Base-by-base conservation (phyloP, 768 basidiomycete species). In the Tulasnella sp. region DNA sequence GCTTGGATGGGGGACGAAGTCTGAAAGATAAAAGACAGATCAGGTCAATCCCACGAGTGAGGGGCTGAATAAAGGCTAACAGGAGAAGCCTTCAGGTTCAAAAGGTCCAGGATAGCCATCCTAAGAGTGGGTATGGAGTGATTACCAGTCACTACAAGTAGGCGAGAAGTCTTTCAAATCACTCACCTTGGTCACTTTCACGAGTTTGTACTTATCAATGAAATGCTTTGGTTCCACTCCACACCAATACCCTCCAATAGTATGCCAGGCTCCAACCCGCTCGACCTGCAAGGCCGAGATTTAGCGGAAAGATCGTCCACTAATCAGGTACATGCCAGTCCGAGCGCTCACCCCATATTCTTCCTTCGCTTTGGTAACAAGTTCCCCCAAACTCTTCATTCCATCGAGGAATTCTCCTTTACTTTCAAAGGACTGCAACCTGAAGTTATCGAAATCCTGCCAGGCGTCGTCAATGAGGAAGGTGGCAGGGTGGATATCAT, bases 391-490 rank as follows among this genome's bases (percentile, higher is more conserved):
- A 21, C 49, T 48, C 24, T 38, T 26, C 48, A 62, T 43, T 13
- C 61, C 61, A 29, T 62, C 61, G 29, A 62, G 43, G 43, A 62
- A 62, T 21, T 30, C 48, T 50, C 29, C 21, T 42, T 41, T 58
- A 27, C 48, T 50, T 26, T 45, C 61, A 44, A 62, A 62, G 7
- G 61, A 62, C 56, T 58, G 56, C 9, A 62, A 38, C 38, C 45
- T 48, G 34, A 24, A 23, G 50, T 62, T 50, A 21, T 59, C 45
- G 24, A 41, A 44, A 30, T 58, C 56, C 27, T 62, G 61, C 61
- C 61, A 62, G 27, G 56, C 61, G 43, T 62, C 61, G 42, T 62
- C 61, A 41, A 62, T 62, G 3, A 62, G 56, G 49, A 62, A 52
- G 48, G 56, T 51, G 49, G 34, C 23, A 3, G 61, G 61, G 29